Evolutionary conservation across 805 yeast genomes (phyloP).

Genomic region (Pichia kluyveri): DNA sequence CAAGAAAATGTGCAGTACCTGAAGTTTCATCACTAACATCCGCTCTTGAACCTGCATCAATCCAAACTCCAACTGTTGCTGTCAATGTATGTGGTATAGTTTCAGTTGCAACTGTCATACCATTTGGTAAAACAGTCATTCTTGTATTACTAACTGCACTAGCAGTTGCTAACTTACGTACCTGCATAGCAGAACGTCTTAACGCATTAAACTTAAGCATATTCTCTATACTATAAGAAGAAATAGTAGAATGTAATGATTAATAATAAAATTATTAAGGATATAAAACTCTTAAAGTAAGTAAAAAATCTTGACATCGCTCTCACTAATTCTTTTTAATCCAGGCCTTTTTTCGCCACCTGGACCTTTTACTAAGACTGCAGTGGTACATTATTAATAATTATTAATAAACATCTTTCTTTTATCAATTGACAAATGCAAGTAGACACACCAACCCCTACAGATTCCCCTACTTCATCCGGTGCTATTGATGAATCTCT

Average conservation of each 20-base stretch:
- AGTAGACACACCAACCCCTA: conserved; percentile 29
- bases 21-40: conserved; percentile 70
- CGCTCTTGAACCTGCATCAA: conserved; percentile 97
- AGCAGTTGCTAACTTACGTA: conserved; percentile 5
- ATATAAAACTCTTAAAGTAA: no score
- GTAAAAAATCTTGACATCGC: no score
- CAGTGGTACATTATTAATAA: no score
- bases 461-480: conserved; percentile 24
- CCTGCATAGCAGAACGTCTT: background rate
- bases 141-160: conserved; percentile 35
- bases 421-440: conserved; percentile 22
- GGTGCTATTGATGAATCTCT: conserved; percentile 74
- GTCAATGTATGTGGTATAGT: conserved; percentile 77
- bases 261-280: no score
- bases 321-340: no score
- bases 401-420: no score
- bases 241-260: no score
- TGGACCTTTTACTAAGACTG: no score
- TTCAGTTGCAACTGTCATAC: conserved; percentile 91
- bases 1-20: conserved; percentile 97
- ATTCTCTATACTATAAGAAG: no score
- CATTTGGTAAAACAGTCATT: conserved; percentile 78
- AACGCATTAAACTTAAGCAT: background rate
- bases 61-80: conserved; percentile 98
- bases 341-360: no score